A percentile compares a stretch with the other conserved stretches of the same genome.
phyloP scores from a whole-genome alignment of 768 basidiomycete species.

The Xerocomus spinulosus region DNA sequence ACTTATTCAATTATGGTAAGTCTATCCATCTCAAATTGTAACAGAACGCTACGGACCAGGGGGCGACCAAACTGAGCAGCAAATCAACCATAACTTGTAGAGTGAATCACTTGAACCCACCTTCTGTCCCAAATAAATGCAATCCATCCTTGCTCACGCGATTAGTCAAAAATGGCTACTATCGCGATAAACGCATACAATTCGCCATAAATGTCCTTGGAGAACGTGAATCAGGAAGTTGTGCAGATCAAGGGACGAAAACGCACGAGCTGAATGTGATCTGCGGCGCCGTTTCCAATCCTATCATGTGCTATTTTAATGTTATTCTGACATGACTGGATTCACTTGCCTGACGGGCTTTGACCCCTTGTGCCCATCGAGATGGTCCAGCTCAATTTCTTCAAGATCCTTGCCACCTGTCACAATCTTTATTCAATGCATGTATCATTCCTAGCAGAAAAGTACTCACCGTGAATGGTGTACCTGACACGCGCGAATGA shows the following conservation, averaged over 20 bases:
- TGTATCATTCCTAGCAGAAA: not conserved
- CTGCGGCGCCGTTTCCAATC: constrained; percentile 94
- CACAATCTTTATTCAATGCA: not conserved
- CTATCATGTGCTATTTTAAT: constrained; percentile 26
- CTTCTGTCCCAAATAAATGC: constrained; percentile 95
- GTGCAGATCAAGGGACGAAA: not conserved
- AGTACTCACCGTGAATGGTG: constrained; percentile 74
- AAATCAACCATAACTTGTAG: constrained; percentile 4
- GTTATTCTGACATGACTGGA: not conserved
- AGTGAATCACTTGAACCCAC: constrained; percentile 36
- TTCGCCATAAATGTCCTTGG: constrained; percentile 94
- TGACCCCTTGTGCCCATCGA: constrained; percentile 85
- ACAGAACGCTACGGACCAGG: constrained; percentile 43
- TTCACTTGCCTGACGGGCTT: constrained; percentile 61
- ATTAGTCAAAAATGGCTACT: not conserved
- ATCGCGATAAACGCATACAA: constrained; percentile 40
- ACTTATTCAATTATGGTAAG: constrained; percentile 27
- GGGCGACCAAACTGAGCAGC: constrained; percentile 63
- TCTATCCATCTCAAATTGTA: not conserved
- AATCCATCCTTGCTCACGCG: constrained; percentile 66
- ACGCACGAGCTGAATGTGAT: constrained; percentile 81
- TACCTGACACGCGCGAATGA: constrained; percentile 38
- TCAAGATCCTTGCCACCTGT: constrained; percentile 73
- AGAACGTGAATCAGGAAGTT: not conserved
- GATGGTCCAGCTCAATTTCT: constrained; percentile 78